A percentile compares a stretch with the other conserved stretches of the same genome.
Conservation (phyloP, 192 early-diverging fungal genomes). For the Coemansia javaensis region DNA sequence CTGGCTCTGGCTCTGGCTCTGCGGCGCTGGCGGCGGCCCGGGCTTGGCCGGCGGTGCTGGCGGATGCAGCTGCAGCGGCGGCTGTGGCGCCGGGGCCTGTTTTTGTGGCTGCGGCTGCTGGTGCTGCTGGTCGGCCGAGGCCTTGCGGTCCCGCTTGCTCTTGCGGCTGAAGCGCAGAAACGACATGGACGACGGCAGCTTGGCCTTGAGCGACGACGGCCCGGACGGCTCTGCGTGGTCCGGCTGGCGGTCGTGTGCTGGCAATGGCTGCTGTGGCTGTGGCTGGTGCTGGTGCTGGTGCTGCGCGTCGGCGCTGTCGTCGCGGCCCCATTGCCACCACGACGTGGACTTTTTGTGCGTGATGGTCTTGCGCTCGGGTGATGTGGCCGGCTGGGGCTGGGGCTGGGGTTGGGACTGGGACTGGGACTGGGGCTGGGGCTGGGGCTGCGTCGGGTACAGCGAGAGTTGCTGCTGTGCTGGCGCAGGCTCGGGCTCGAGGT, state of each 20-base stretch:
- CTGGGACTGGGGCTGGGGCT: background rate
- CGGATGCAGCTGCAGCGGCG: too few relatives aligned
- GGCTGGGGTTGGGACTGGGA: too few relatives aligned
- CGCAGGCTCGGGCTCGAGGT: background rate
- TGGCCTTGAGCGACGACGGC: slow-evolving; percentile 19
- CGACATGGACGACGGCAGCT: slow-evolving; percentile 45
- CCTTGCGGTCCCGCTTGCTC: slow-evolving; percentile 40
- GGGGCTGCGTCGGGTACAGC: background rate
- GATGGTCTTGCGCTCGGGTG: slow-evolving; percentile 17
- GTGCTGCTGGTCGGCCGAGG: slow-evolving; percentile 5
- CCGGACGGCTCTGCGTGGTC: background rate
- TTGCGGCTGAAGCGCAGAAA: slow-evolving; percentile 39
- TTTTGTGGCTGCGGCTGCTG: background rate
- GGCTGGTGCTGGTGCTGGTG: too few relatives aligned
- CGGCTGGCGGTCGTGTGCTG: background rate
- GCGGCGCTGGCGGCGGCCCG: too few relatives aligned
- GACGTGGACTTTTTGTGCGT: slow-evolving; percentile 46
- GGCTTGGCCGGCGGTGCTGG: too few relatives aligned
- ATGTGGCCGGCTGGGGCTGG: slow-evolving; percentile 1
- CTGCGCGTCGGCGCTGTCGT: slow-evolving; percentile 10
- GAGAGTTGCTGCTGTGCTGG: slow-evolving; percentile 3
- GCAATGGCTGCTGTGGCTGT: background rate
- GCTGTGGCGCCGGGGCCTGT: too few relatives aligned
- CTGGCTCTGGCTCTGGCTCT: too few relatives aligned
- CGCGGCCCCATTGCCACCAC: slow-evolving; percentile 47